A percentile compares a stretch with the other conserved stretches of the same genome.
These are phyloP conservation scores for Penicillium salamii DNA, from an alignment of 495 filamentous ascomycete species.

Conservation along the genomic window DNA sequence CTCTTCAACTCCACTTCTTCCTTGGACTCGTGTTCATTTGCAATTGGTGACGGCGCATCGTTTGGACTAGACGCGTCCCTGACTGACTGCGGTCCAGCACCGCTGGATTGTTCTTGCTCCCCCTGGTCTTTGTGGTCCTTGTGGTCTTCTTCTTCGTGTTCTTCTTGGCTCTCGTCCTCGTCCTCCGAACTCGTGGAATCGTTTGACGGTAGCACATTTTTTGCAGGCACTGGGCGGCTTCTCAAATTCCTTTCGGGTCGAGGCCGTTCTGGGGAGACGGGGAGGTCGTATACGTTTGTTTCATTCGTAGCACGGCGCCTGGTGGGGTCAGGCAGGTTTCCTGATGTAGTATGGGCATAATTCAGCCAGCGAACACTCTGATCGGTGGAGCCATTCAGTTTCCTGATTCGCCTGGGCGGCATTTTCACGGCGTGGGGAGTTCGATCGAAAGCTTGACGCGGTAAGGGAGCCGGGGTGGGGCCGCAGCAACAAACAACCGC, in stretches of 20 bases:
- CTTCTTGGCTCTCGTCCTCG: too few species aligned
- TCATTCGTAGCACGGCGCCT: neutral
- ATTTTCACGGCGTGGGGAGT: slow-evolving; percentile 6
- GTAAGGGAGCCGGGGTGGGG: slow-evolving; percentile 7
- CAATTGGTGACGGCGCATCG: neutral
- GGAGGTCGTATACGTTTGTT: neutral
- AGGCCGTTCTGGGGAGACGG: neutral
- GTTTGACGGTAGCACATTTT: neutral
- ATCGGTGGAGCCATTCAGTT: neutral
- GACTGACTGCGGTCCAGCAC: neutral
- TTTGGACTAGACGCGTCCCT: neutral
- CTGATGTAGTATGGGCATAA: neutral
- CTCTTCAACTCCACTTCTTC: neutral
- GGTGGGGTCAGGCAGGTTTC: neutral
- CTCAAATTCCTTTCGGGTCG: neutral
- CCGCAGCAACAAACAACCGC: neutral
- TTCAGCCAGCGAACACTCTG: neutral
- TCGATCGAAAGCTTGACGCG: neutral
- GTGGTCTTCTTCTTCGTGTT: neutral
- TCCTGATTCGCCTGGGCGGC: neutral
- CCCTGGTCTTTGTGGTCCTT: neutral
- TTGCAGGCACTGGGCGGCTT: neutral
- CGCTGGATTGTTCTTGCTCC: too few species aligned
- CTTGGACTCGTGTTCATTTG: neutral
- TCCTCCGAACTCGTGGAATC: neutral